phyloP scores from a whole-genome alignment of 192 early-diverging fungal species.

The Gamsiella multidivaricata region DNA sequence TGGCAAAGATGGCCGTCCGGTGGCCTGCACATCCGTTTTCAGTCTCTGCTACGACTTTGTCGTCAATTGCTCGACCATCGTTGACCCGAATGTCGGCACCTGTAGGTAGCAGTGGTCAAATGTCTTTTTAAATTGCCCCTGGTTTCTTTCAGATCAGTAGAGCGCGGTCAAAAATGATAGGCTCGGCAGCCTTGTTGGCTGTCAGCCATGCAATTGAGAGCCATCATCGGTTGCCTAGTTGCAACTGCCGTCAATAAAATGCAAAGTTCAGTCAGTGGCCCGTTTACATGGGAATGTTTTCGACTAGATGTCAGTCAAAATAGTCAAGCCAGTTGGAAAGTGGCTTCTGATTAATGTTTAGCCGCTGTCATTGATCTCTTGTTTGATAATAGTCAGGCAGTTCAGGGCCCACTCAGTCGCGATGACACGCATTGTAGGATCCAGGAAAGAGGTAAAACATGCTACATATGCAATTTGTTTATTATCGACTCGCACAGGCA shows the following conservation, averaged over 20 bases:
- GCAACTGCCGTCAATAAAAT: too few species aligned
- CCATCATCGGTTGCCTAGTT: too few species aligned
- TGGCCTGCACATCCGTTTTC: background rate
- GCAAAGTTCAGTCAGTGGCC: too few species aligned
- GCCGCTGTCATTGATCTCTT: background rate
- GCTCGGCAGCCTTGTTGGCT: too few species aligned
- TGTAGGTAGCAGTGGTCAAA: constrained; percentile 28
- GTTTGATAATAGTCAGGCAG: background rate
- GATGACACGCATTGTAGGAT: background rate
- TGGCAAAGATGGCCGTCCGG: constrained; percentile 29
- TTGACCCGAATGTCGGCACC: background rate
- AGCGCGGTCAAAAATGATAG: background rate
- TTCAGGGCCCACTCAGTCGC: background rate
- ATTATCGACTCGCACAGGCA: too few species aligned
- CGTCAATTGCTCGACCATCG: constrained; percentile 4
- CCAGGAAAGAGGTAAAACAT: constrained; percentile 4
- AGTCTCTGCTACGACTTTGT: constrained; percentile 25
- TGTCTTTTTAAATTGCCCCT: background rate
- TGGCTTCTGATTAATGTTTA: background rate
- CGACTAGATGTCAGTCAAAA: too few species aligned
- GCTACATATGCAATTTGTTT: too few species aligned
- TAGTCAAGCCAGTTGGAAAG: background rate
- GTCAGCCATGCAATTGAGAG: too few species aligned
- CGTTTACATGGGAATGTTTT: too few species aligned
- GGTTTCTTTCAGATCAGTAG: background rate